Conservation (phyloP, 208 protist genomes). For the Trichomonas vaginalis region DNA sequence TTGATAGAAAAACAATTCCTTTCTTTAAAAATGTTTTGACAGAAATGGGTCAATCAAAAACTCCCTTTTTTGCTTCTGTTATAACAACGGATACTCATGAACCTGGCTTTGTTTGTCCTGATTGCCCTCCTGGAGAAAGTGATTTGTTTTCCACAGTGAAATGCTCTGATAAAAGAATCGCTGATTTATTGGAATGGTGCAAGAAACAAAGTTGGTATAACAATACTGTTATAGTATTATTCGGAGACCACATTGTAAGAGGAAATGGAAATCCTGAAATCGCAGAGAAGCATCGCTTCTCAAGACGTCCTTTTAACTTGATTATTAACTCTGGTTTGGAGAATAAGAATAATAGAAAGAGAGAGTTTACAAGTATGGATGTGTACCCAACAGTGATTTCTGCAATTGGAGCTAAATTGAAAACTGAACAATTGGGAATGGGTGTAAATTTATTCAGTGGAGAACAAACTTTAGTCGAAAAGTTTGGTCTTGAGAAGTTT, state of each 20-base stretch:
- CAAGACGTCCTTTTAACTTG: neutral
- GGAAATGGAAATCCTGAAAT: neutral
- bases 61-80: neutral
- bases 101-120: neutral
- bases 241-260: neutral
- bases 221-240: neutral
- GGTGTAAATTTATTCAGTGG: neutral
- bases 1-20: neutral
- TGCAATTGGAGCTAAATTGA: neutral
- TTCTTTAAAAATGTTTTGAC: neutral
- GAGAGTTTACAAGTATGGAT: neutral
- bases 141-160: neutral
- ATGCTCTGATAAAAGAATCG: neutral
- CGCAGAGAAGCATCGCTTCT: neutral
- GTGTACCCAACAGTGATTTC: neutral
- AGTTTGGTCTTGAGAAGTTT: neutral
- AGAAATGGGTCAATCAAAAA: neutral
- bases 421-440: neutral
- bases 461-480: neutral
- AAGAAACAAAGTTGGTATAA: neutral
- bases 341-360: neutral
- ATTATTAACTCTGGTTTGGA: neutral
- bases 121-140: neutral
- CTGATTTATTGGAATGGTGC: neutral
- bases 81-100: neutral